Evolutionary conservation across 192 early-diverging fungal genomes (phyloP).

Genomic region (Thamnidium elegans): DNA sequence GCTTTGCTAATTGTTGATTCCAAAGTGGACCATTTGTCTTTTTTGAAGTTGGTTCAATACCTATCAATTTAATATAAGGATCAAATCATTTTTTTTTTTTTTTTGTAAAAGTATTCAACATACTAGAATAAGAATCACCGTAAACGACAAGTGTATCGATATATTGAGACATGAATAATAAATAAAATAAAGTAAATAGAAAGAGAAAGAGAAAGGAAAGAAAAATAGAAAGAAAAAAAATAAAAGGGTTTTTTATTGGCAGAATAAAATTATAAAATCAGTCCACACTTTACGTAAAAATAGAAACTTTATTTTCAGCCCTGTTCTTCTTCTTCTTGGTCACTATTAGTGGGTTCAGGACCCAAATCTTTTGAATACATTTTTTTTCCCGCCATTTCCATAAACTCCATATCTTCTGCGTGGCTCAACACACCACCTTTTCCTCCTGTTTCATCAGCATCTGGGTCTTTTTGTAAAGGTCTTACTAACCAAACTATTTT

Average conservation of each 20-base stretch:
- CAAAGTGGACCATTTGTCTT: slow-evolving; percentile 38
- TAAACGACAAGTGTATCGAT: slow-evolving; percentile 24
- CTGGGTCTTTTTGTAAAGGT: slow-evolving; percentile 42
- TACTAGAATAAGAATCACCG: slow-evolving; percentile 43
- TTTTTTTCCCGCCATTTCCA: slow-evolving; percentile 70
- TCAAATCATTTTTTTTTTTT: background rate
- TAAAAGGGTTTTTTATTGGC: too few relatives aligned
- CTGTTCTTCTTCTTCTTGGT: slow-evolving; percentile 1
- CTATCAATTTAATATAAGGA: slow-evolving; percentile 1
- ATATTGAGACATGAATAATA: slow-evolving; percentile 1
- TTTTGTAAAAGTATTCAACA: background rate
- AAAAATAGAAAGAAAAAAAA: background rate
- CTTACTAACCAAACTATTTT: slow-evolving; percentile 67
- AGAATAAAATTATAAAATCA: background rate
- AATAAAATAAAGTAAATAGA: background rate
- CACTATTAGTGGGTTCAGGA: slow-evolving; percentile 36
- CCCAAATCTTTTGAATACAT: slow-evolving; percentile 67
- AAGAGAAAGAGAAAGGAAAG: background rate
- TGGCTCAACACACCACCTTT: slow-evolving; percentile 59
- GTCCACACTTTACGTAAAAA: slow-evolving; percentile 14
- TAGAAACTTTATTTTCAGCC: slow-evolving; percentile 1
- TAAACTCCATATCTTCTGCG: slow-evolving; percentile 63
- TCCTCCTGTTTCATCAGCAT: slow-evolving; percentile 38
- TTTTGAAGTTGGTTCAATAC: background rate
- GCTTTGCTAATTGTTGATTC: slow-evolving; percentile 24